These are phyloP conservation scores for Boletus speciosus DNA, from an alignment of 768 basidiomycete genomes.

Conservation along the genomic window DNA sequence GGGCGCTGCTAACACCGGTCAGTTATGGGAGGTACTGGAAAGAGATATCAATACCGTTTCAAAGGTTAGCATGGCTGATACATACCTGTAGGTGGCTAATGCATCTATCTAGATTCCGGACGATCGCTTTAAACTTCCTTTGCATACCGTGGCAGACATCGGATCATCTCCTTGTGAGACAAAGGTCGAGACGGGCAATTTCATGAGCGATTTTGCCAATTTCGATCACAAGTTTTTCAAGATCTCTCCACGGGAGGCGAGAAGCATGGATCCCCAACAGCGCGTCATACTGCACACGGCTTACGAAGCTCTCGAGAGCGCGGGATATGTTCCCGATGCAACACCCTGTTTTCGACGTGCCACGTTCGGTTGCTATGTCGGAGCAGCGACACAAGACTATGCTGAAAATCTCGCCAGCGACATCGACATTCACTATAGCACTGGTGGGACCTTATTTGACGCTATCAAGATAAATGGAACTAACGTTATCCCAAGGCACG, in stretches of 20 bases:
- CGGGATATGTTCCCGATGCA: constrained; percentile 64
- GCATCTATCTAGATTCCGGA: constrained; percentile 50
- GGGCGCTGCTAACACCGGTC: constrained; percentile 43
- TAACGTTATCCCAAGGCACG: constrained; percentile 43
- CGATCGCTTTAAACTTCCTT: constrained; percentile 49
- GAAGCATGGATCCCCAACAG: constrained; percentile 75
- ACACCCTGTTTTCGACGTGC: constrained; percentile 50
- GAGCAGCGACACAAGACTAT: constrained; percentile 70
- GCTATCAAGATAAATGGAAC: not conserved
- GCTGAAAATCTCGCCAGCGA: constrained; percentile 57
- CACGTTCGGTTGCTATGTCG: constrained; percentile 62
- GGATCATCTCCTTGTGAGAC: constrained; percentile 39
- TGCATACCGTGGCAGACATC: constrained; percentile 30
- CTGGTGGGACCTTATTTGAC: constrained; percentile 39
- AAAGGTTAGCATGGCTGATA: constrained; percentile 40
- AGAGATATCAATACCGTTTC: constrained; percentile 53
- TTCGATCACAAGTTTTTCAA: constrained; percentile 75
- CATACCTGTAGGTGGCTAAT: not conserved
- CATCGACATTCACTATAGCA: constrained; percentile 69
- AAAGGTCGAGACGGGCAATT: constrained; percentile 60
- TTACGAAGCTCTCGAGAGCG: constrained; percentile 64
- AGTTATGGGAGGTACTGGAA: constrained; percentile 60
- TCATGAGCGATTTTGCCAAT: constrained; percentile 50
- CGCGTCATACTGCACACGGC: constrained; percentile 63
- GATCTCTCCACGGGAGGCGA: constrained; percentile 71